Percentiles rank a stretch among this genome's conserved stretches.
Conservation (phyloP, 441 rosid genomes). For the Gossypium laxum region DNA sequence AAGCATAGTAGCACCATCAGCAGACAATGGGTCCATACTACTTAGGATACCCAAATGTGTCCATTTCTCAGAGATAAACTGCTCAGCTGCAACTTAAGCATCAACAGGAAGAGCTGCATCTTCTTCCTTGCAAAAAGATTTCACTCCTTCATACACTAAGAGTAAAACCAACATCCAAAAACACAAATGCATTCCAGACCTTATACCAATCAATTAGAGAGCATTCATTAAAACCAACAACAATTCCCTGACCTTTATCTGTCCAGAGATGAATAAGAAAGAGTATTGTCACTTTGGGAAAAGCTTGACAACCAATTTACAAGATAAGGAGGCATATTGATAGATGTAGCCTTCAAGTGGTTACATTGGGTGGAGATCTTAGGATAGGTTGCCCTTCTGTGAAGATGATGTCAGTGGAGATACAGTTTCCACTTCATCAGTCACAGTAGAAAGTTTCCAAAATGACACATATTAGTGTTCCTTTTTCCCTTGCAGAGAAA, state of each 20-base stretch:
- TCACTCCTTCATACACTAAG: constrained; percentile 69
- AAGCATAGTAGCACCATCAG: too few relatives aligned
- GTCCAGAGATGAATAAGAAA: constrained; percentile 72
- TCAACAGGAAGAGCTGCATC: constrained; percentile 63
- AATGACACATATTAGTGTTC: too few relatives aligned
- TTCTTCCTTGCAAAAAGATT: constrained; percentile 80
- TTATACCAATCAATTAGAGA: not conserved
- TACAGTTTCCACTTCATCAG: too few relatives aligned
- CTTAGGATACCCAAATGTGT: constrained; percentile 59
- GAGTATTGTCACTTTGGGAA: constrained; percentile 23
- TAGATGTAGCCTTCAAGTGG: constrained; percentile 32
- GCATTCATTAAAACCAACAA: not conserved
- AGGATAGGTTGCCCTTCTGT: too few relatives aligned
- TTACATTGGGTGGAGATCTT: too few relatives aligned
- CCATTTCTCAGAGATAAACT: constrained; percentile 44
- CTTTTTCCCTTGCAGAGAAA: too few relatives aligned
- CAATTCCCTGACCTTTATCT: constrained; percentile 52
- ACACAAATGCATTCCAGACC: not conserved
- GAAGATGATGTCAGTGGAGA: too few relatives aligned
- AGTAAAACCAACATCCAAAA: not conserved
- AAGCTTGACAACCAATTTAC: constrained; percentile 53
- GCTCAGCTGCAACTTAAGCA: constrained; percentile 72
- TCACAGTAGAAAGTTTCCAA: too few relatives aligned
- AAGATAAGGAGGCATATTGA: constrained; percentile 62
- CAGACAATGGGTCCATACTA: constrained; percentile 30